Evolutionary conservation across 75 land plant genomes (phyloP), one percentile per base, ranked within the genome.

Genomic region (Cupressus sempervirens): DNA sequence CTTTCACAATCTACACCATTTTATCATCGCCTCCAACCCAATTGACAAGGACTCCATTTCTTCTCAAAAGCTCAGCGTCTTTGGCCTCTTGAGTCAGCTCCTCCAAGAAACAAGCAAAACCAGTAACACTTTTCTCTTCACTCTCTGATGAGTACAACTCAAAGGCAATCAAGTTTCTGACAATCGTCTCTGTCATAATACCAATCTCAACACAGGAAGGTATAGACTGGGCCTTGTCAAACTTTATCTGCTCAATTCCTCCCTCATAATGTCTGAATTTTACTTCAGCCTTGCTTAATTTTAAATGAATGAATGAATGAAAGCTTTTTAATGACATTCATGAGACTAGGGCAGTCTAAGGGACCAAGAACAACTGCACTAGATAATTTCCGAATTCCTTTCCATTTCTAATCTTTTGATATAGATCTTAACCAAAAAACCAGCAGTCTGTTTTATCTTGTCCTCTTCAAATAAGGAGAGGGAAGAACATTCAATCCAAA

Each of bases 81-180:
- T 86, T 89, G 4, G 70, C 86, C 0, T 84, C 82, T 84, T 92
- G 83, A 43, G 91, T 91, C 86, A 94, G 43, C 84, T 86, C 87
- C 83, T 92, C 89, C 95, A 94, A 85, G 88, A 92, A 91, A 13
- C 88, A 46, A 34, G 90, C 77, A 26, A 91, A 92, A 20, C 90
- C 84, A 5, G 91, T 90, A 13, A 94, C 88, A 52, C 85, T 76
- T 14, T 89, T 92, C 40, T 83, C 73, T 83, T 87, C 76, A 26
- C 85, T 88, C 20, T 15, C 20, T 14, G 87, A 11, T 58, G 90
- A 88, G 82, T 90, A 91, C 77, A 90, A 88, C 85, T 94, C 94
- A 72, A 88, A 91, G 0, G 93, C 94, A 23, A 94, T 89, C 29
- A 92, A 88, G 87, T 94, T 92, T 65, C 90, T 84, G 88, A 94